phyloP scores from a whole-genome alignment of 768 basidiomycete genomes.

The Pulveroboletus sp. region DNA sequence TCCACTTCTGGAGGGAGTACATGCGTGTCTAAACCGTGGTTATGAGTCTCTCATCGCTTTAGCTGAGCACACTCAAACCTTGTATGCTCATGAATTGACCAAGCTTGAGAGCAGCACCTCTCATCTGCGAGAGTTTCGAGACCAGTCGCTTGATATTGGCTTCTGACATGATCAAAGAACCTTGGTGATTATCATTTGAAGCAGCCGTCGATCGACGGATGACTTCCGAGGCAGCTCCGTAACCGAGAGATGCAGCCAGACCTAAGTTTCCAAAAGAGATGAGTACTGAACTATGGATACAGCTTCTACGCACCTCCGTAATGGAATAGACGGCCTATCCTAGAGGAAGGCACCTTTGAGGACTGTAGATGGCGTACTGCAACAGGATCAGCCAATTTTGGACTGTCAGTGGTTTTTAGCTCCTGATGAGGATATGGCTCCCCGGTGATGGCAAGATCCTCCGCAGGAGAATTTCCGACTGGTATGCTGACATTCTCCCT shows the following conservation, averaged over 20 bases:
- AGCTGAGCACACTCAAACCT: conserved; percentile 39
- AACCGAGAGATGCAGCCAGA: conserved; percentile 83
- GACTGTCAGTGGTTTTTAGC: neutral
- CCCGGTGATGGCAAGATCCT: neutral
- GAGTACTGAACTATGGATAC: neutral
- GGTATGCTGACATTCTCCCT: too few species aligned
- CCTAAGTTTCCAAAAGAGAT: conserved; percentile 46
- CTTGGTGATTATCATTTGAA: conserved; percentile 29
- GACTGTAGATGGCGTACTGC: conserved; percentile 55
- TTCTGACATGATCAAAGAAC: conserved; percentile 83
- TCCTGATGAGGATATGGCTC: neutral
- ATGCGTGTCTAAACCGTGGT: conserved; percentile 66
- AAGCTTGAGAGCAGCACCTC: conserved; percentile 93
- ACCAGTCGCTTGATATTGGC: conserved; percentile 89
- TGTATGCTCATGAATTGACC: conserved; percentile 99
- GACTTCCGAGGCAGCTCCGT: conserved; percentile 87
- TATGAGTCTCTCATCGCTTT: neutral
- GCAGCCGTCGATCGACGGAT: conserved; percentile 61
- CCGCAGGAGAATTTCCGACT: neutral
- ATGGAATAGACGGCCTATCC: conserved; percentile 86
- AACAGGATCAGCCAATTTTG: neutral
- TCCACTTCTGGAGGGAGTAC: conserved; percentile 86
- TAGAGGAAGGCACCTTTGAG: conserved; percentile 88
- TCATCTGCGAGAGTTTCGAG: conserved; percentile 90
- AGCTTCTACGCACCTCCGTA: conserved; percentile 69